Evolutionary conservation across 495 filamentous ascomycete species (phyloP).

Genomic region (Cladorrhinum samala): DNA sequence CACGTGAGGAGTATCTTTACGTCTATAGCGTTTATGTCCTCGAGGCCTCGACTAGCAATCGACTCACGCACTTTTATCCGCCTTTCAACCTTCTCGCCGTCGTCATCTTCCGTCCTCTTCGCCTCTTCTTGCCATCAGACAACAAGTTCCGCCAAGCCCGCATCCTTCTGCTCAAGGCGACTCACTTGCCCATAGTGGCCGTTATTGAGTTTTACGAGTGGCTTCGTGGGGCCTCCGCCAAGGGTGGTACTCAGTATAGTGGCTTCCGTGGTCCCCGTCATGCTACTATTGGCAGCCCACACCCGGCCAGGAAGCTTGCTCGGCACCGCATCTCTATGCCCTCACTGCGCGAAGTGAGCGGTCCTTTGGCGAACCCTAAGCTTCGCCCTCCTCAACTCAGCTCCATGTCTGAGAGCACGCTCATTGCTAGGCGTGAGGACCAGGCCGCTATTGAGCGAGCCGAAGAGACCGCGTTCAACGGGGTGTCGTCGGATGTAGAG

Average conservation of each 20-base stretch:
- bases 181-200: slow-evolving; percentile 49
- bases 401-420: background rate
- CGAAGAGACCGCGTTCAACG: slow-evolving; percentile 25
- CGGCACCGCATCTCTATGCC: slow-evolving; percentile 3
- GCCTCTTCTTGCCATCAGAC: slow-evolving; percentile 67
- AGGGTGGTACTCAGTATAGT: slow-evolving; percentile 28
- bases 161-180: slow-evolving; percentile 68
- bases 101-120: slow-evolving; percentile 73
- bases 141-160: slow-evolving; percentile 60
- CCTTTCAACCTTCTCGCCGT: slow-evolving; percentile 76
- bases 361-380: background rate
- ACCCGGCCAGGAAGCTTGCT: slow-evolving; percentile 11
- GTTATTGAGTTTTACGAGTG: slow-evolving; percentile 47
- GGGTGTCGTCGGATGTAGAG: slow-evolving; percentile 34
- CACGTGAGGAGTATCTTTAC: slow-evolving; percentile 81
- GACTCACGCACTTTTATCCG: slow-evolving; percentile 75
- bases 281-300: slow-evolving; percentile 11
- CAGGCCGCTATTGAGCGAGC: slow-evolving; percentile 17
- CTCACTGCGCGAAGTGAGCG: slow-evolving; percentile 10
- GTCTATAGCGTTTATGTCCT: slow-evolving; percentile 71
- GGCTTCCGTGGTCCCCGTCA: slow-evolving; percentile 24
- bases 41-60: slow-evolving; percentile 70
- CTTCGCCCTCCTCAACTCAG: background rate
- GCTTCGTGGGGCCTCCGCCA: slow-evolving; percentile 26
- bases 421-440: background rate